Conservation (phyloP, 805 yeast species). For the Barnettozyma vustinii region DNA sequence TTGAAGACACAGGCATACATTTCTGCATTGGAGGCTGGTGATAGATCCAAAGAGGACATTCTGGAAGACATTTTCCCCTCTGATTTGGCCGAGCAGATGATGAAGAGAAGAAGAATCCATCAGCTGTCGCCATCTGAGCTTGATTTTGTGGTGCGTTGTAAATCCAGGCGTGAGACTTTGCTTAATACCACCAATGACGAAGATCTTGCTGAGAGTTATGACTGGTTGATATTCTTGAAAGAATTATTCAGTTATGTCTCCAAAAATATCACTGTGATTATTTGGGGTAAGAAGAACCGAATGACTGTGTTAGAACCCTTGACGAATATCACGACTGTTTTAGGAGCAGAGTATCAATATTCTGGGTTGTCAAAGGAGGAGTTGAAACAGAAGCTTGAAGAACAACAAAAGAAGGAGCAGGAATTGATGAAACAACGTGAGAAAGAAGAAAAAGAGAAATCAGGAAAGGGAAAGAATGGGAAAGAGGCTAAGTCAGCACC, state of each 20-base stretch:
- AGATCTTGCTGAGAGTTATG: slow-evolving; percentile 64
- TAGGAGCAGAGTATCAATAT: slow-evolving; percentile 4
- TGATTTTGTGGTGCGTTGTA: slow-evolving; percentile 74
- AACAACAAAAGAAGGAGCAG: slow-evolving; percentile 13
- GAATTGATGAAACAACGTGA: slow-evolving; percentile 15
- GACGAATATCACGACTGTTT: slow-evolving; percentile 3
- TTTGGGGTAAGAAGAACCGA: slow-evolving; percentile 59
- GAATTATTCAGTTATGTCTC: slow-evolving; percentile 74
- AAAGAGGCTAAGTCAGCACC: background rate
- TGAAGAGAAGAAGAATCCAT: slow-evolving; percentile 31
- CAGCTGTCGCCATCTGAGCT: slow-evolving; percentile 66
- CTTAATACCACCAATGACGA: slow-evolving; percentile 41
- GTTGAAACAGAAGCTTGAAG: slow-evolving; percentile 13
- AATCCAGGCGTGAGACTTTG: slow-evolving; percentile 60
- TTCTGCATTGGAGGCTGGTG: slow-evolving; percentile 67
- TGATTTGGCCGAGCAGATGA: slow-evolving; percentile 40
- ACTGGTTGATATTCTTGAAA: slow-evolving; percentile 79
- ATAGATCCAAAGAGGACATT: slow-evolving; percentile 57
- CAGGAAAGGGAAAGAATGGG: background rate
- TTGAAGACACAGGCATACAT: slow-evolving; percentile 94
- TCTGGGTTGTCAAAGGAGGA: slow-evolving; percentile 20
- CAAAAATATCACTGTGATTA: slow-evolving; percentile 63
- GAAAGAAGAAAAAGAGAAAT: slow-evolving; percentile 4
- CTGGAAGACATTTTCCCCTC: slow-evolving; percentile 73
- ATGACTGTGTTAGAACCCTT: slow-evolving; percentile 17